Percentiles rank a stretch among this genome's conserved stretches.
Evolutionary conservation across 495 filamentous ascomycete genomes (phyloP).

Genomic region (Jackrogersella minutella): DNA sequence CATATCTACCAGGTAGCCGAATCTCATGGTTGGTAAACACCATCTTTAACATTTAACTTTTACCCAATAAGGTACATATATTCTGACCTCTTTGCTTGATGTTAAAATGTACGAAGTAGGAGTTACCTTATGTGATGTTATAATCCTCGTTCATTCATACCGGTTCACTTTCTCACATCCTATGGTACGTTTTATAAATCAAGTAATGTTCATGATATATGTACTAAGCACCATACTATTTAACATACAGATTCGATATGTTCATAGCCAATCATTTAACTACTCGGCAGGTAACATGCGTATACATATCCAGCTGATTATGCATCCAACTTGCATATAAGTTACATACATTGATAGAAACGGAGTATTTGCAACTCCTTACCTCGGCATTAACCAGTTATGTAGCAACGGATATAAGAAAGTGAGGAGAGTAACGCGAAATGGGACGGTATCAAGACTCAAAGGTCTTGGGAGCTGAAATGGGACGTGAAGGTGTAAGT

Average conservation of each 20-base stretch:
- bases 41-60: not conserved
- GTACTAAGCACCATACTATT: not conserved
- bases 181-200: not conserved
- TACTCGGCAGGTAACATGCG: not conserved
- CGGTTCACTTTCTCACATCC: too few relatives aligned
- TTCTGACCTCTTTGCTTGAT: too few relatives aligned
- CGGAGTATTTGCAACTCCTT: not conserved
- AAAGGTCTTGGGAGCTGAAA: constrained; percentile 1
- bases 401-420: not conserved
- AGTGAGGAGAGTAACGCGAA: not conserved
- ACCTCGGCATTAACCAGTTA: not conserved
- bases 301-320: not conserved
- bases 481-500: not conserved
- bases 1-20: not conserved
- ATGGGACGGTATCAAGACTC: constrained; percentile 5
- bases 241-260: not conserved
- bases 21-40: too few relatives aligned
- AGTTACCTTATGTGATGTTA: too few relatives aligned
- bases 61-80: not conserved
- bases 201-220: not conserved
- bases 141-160: not conserved
- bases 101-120: too few relatives aligned
- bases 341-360: not conserved
- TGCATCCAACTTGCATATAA: constrained; percentile 5
- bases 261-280: constrained; percentile 4